Conservation (phyloP, 805 yeast species). For the Wickerhamiella slavikovae region DNA sequence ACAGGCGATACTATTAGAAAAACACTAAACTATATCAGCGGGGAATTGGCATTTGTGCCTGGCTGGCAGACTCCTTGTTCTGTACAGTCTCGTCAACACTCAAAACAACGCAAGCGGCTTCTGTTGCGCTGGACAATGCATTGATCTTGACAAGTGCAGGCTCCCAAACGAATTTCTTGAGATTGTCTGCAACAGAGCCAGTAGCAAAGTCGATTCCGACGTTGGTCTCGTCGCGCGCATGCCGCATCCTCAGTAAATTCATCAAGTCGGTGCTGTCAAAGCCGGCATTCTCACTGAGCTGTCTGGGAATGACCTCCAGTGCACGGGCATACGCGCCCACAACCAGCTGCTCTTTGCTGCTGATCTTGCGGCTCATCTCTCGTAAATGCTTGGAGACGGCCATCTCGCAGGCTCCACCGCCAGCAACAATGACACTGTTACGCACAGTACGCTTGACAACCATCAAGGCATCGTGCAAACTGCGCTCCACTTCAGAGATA, state of each 20-base stretch:
- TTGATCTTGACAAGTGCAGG: constrained; percentile 86
- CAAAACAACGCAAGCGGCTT: constrained; percentile 80
- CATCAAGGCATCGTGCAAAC: constrained; percentile 96
- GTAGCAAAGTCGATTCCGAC: constrained; percentile 80
- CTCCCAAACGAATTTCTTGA: constrained; percentile 86
- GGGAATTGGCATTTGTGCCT: constrained; percentile 12
- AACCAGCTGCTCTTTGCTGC: constrained; percentile 90
- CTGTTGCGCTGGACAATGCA: constrained; percentile 90
- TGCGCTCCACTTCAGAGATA: constrained; percentile 92
- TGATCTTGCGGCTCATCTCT: constrained; percentile 67
- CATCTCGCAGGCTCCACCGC: constrained; percentile 99
- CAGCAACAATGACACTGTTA: constrained; percentile 78
- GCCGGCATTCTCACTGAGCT: constrained; percentile 97
- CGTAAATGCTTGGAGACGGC: constrained; percentile 76
- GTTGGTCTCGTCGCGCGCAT: constrained; percentile 84
- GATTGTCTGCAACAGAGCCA: constrained; percentile 64
- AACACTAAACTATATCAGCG: too few species aligned
- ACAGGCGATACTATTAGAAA: too few species aligned
- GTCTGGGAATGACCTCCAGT: constrained; percentile 89
- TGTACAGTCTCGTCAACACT: constrained; percentile 82
- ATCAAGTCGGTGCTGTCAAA: constrained; percentile 90
- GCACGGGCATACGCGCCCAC: constrained; percentile 88
- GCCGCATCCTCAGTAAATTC: constrained; percentile 79
- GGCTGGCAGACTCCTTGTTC: constrained; percentile 21
- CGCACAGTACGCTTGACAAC: constrained; percentile 87